Conservation (phyloP, 768 basidiomycete species). For the Lentinula detonsa region DNA sequence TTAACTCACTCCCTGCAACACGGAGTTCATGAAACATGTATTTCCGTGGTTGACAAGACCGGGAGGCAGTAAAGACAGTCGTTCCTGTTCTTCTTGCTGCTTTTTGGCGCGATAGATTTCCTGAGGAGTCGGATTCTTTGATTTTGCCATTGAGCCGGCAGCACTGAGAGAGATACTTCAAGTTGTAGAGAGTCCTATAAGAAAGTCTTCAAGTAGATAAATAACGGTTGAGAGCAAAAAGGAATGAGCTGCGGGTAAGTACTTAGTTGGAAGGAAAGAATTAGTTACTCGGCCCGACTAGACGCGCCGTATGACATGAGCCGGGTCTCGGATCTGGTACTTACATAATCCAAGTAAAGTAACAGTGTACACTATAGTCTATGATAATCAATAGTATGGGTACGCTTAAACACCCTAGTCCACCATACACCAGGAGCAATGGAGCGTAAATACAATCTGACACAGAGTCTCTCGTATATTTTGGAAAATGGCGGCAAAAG, state of each 20-base stretch:
- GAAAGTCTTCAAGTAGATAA: neutral
- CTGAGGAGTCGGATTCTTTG: constrained; percentile 54
- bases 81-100: constrained; percentile 58
- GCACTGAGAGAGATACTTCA: neutral
- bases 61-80: constrained; percentile 56
- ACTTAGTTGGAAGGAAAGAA: neutral
- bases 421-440: no score
- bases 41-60: constrained; percentile 79
- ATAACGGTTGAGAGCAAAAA: neutral
- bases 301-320: no score
- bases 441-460: no score
- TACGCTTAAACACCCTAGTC: no score
- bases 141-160: constrained; percentile 36
- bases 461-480: no score
- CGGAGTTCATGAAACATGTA: constrained; percentile 96
- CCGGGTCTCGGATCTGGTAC: no score
- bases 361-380: no score
- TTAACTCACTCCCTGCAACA: constrained; percentile 74
- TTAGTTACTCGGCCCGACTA: neutral
- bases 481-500: no score
- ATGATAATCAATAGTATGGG: no score
- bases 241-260: neutral
- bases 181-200: neutral
- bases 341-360: no score
- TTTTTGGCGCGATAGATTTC: constrained; percentile 55